Evolutionary conservation across 176 grass and related monocot species (phyloP), one percentile per base, ranked within the genome.

Genomic region (Puccinellia tenuiflora): DNA sequence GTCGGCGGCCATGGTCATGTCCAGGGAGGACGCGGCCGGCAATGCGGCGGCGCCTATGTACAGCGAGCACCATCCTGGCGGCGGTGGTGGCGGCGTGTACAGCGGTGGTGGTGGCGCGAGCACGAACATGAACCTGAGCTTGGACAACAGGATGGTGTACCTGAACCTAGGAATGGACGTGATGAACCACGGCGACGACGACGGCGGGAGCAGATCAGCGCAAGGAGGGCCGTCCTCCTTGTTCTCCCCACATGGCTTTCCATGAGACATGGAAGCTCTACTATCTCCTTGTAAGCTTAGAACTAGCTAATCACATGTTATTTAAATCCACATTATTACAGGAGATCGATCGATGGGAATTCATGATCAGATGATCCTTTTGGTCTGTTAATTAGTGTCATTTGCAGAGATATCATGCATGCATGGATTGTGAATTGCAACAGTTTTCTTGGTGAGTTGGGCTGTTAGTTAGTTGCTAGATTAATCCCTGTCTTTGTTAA

Each of bases 121-220:
- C 85, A 39, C 81, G 3, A 90, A 79, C 84, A 88, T 98, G 77
- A 98, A 98, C 16, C 91, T 99, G 9, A 96, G 88, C 86, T 80
- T 99, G 69, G 93, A 99, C 85, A 94, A 94, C 20, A 96, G 97
- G 45, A 96, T 96, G 93, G 93, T 99, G 74, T 99, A 99, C 45
- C 89, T 99, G 2, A 96, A 99, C 71, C 88, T 99, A 14, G 93
- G 97, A 20, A 96, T 99, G 91, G 97, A 94, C 46, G 97, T 88
- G 88, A 90, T 99, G 83, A 84, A 76, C 64, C 91, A 96, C 9
- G 91, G 73, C 18, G 87, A 81, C 14, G 91, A 94, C 14, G 84
- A 84, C 21, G 91, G 70, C 43, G 89, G 88, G 33, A 87, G 85
- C 77, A 88, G 93, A 73, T 73, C 69, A 81, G 52, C 77, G 35